Evolutionary conservation across 2,329 filamentous ascomycete species (phyloP), one percentile per base, ranked within the genome.

Genomic region (Xylariaceae sp.): DNA sequence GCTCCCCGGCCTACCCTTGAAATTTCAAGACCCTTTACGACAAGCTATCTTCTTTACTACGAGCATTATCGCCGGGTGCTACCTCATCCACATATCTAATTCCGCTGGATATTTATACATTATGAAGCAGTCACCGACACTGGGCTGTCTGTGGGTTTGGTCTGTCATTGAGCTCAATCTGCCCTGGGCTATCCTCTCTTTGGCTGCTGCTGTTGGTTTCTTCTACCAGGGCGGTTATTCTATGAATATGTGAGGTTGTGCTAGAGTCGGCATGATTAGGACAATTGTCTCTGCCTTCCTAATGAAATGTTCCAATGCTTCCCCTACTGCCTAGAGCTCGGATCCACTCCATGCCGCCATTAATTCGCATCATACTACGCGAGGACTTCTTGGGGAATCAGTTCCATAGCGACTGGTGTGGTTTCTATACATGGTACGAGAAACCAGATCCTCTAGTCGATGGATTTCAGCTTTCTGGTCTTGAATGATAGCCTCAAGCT

Each of bases 81-180:
- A 91, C 71, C 77, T 97, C 58, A 86, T 97, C 42, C 79, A 89
- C 62, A 84, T 92, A 47, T 91, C 89, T 21, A 97, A 97, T 66
- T 81, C 78, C 24, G 83, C 86, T 60, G 84, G 87, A 4, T 97
- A 97, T 66, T 85, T 95, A 63, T 88, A 89, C 6, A 86, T 96
- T 16, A 92, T 97, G 91, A 95, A 96, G 76, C 86, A 85, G 59
- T 89, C 92, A 0, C 94, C 94, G n/a, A 86, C 92, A 4, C 71
- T 97, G 11, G 94, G 91, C 0, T 93, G 90, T 33, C 72, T 97
- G 15, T 97, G 93, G 92, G 82, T 97, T 4, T 97, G 93, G 92
- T 85, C 88, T 26, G 87, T 97, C 18, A 81, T 97, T 15, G 94
- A 99, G 75, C 81, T 97, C 73, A 81, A 91, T 50, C 75, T 96